Evolutionary conservation across 2,329 filamentous ascomycete species (phyloP).

Genomic region (Corinectria fuckeliana): DNA sequence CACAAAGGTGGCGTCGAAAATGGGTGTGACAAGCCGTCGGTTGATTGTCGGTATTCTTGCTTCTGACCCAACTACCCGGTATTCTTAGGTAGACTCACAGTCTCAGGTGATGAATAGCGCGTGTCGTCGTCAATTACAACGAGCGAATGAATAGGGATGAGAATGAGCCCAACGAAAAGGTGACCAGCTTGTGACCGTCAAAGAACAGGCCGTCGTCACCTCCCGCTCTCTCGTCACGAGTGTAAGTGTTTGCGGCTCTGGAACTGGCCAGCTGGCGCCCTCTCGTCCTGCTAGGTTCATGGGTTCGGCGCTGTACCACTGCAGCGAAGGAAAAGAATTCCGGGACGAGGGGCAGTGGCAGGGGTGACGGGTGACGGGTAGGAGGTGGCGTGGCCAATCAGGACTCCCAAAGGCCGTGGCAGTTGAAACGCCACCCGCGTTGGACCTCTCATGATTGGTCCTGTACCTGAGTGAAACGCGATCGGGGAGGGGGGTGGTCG

Average conservation of each 20-base stretch:
- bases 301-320: neutral
- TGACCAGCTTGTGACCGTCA: conserved; percentile 6
- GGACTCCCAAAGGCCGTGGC: conserved; percentile 4
- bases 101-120: conserved; percentile 11
- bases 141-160: conserved; percentile 5
- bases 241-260: conserved; percentile 20
- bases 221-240: conserved; percentile 21
- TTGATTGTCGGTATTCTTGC: neutral
- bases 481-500: neutral
- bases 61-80: no score
- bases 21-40: neutral
- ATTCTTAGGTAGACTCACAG: neutral
- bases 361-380: conserved; percentile 23
- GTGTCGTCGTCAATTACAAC: conserved; percentile 4
- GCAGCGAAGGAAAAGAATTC: conserved; percentile 1
- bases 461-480: conserved; percentile 35
- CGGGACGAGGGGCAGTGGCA: conserved; percentile 19
- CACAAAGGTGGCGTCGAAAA: neutral
- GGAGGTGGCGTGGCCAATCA: conserved; percentile 26
- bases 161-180: conserved; percentile 12
- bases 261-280: conserved; percentile 26
- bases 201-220: neutral
- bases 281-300: conserved; percentile 9
- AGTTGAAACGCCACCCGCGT: conserved; percentile 32
- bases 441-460: conserved; percentile 27